Evolutionary conservation across 805 yeast genomes (phyloP).

Genomic region (Metschnikowia matae): DNA sequence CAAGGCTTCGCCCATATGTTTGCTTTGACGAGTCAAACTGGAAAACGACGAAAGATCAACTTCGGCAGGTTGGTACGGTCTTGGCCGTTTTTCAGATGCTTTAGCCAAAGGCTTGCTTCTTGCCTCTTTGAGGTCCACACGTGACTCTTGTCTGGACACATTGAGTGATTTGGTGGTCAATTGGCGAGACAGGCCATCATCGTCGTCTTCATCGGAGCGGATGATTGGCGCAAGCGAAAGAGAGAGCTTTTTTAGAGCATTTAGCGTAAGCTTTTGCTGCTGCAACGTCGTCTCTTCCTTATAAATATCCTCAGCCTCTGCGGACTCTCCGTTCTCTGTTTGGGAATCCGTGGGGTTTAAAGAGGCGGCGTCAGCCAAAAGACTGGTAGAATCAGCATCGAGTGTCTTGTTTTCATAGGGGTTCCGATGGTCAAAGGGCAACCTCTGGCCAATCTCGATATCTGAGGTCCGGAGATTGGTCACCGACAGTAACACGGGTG

Average conservation of each 20-base stretch:
- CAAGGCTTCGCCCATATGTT: conserved; percentile 5
- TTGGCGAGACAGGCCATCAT: conserved; percentile 11
- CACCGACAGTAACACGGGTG: conserved; percentile 40
- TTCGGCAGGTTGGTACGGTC: conserved; percentile 44
- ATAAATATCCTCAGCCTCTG: conserved; percentile 24
- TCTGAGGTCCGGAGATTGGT: conserved; percentile 29
- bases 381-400: background rate
- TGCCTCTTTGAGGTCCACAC: background rate
- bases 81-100: conserved; percentile 10
- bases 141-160: conserved; percentile 3
- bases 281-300: conserved; percentile 36
- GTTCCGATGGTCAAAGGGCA: conserved; percentile 32
- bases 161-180: conserved; percentile 13
- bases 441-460: conserved; percentile 38
- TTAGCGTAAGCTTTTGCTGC: conserved; percentile 40
- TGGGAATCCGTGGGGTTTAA: background rate
- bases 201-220: conserved; percentile 24
- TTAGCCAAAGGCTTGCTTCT: conserved; percentile 1
- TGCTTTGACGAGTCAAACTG: conserved; percentile 40
- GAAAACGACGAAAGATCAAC: conserved; percentile 43
- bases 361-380: background rate
- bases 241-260: conserved; percentile 41
- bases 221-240: conserved; percentile 39
- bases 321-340: background rate
- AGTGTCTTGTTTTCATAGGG: conserved; percentile 1